A percentile compares a stretch with the other conserved stretches of the same genome.
These are phyloP conservation scores for Nelumbo lutea DNA, from an alignment of 164 flowering plant species.

Conservation along the genomic window DNA sequence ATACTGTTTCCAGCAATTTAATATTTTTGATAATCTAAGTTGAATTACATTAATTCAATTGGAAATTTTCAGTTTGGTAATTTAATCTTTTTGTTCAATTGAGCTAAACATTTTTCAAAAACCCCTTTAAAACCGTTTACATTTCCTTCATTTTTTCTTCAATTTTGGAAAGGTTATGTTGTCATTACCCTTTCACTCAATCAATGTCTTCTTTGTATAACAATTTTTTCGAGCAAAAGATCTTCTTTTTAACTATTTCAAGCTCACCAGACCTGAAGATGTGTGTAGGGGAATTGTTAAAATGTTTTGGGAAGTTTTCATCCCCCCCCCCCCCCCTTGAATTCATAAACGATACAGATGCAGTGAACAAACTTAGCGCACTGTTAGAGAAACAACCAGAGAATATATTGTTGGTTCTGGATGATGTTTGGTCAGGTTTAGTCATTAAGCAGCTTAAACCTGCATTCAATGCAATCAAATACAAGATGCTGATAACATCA, in stretches of 20 bases:
- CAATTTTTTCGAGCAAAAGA: constrained; percentile 8
- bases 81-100: too few species aligned
- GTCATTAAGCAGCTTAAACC: constrained; percentile 20
- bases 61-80: too few species aligned
- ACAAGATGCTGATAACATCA: constrained; percentile 39
- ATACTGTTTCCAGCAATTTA: too few species aligned
- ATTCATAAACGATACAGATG: background rate
- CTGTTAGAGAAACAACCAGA: constrained; percentile 3
- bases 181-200: too few species aligned
- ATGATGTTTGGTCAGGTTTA: constrained; percentile 36
- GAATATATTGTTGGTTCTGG: constrained; percentile 30
- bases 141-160: too few species aligned
- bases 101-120: too few species aligned
- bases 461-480: background rate
- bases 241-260: constrained; percentile 19
- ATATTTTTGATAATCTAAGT: too few species aligned
- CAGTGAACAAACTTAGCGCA: background rate
- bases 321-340: background rate
- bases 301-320: background rate
- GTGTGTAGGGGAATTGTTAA: constrained; percentile 9
- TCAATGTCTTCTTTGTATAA: too few species aligned
- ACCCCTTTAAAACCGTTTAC: too few species aligned
- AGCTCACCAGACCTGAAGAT: constrained; percentile 14
- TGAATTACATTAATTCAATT: too few species aligned
- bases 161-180: too few species aligned